A percentile compares a stretch with the other conserved stretches of the same genome.
These are phyloP conservation scores for Smithsoniella earleae DNA, from an alignment of 163 green algal species.

Conservation along the genomic window DNA sequence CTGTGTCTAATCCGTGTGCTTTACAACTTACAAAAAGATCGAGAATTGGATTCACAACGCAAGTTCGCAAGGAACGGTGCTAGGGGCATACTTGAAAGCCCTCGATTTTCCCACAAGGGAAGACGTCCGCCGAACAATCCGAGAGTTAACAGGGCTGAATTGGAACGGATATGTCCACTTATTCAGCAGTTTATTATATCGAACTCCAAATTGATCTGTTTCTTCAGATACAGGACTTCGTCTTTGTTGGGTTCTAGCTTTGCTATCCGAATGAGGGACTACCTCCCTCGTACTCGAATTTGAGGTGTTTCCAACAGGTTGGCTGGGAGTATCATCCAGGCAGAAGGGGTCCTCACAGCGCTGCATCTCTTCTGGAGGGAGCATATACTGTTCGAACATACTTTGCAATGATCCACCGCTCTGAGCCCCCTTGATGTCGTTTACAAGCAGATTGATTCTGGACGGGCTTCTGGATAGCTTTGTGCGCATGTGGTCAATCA, in stretches of 20 bases:
- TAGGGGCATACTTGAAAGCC: neutral
- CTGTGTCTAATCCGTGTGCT: no score
- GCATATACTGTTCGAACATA: constrained; percentile 27
- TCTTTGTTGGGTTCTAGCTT: neutral
- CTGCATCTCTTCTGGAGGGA: constrained; percentile 13
- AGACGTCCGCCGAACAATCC: constrained; percentile 50
- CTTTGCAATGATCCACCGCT: neutral
- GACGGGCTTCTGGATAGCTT: neutral
- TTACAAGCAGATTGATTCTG: constrained; percentile 25
- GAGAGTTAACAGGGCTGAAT: constrained; percentile 52
- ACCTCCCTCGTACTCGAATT: no score
- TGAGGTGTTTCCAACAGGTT: no score
- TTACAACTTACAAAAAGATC: no score
- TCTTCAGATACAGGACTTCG: no score
- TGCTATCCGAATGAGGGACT: neutral
- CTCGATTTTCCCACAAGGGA: constrained; percentile 37
- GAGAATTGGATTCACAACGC: no score
- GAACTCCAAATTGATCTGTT: constrained; percentile 26
- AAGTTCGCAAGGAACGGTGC: no score
- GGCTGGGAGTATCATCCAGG: no score
- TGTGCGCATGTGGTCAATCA: constrained; percentile 41
- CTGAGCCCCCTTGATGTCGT: constrained; percentile 23
- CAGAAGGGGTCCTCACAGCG: constrained; percentile 21
- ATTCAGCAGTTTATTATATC: constrained; percentile 23
- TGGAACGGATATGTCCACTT: constrained; percentile 47